phyloP scores from a whole-genome alignment of 345 rosid species.

The Kandelia obovata region DNA sequence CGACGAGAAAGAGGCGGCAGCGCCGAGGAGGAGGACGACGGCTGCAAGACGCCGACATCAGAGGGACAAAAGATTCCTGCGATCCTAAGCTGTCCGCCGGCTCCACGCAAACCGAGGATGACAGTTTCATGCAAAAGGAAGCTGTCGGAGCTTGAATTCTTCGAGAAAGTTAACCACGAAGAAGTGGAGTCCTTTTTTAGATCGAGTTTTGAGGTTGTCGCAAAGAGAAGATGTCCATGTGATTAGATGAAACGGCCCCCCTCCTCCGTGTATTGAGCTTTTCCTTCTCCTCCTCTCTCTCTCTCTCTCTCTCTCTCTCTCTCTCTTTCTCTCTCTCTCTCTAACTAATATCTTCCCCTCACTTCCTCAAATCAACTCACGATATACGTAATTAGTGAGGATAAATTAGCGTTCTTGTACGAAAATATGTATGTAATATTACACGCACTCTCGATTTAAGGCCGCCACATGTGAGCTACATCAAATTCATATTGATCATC shows the following conservation, averaged over 20 bases:
- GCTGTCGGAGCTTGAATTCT: conserved; percentile 36
- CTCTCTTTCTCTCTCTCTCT: not conserved
- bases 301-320: too few species aligned
- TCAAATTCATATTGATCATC: not conserved
- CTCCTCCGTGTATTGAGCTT: not conserved
- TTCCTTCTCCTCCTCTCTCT: not conserved
- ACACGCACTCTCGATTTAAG: conserved; percentile 6
- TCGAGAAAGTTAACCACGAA: conserved; percentile 29
- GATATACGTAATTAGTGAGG: too few species aligned
- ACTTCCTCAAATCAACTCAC: too few species aligned
- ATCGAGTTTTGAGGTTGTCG: not conserved
- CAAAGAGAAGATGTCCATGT: conserved; percentile 26
- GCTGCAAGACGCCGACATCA: conserved; percentile 28
- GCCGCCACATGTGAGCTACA: not conserved
- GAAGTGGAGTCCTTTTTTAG: conserved; percentile 36
- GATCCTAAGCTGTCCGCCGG: conserved; percentile 32
- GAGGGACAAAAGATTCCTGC: conserved; percentile 34
- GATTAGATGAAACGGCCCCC: conserved; percentile 7
- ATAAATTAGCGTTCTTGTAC: too few species aligned
- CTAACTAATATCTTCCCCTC: too few species aligned
- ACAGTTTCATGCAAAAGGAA: conserved; percentile 33
- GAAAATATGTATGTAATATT: conserved; percentile 9
- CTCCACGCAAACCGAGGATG: conserved; percentile 33
- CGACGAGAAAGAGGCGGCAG: not conserved
- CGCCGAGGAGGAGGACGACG: not conserved